Evolutionary conservation across 768 basidiomycete genomes (phyloP).

Genomic region (Russula vinacea): DNA sequence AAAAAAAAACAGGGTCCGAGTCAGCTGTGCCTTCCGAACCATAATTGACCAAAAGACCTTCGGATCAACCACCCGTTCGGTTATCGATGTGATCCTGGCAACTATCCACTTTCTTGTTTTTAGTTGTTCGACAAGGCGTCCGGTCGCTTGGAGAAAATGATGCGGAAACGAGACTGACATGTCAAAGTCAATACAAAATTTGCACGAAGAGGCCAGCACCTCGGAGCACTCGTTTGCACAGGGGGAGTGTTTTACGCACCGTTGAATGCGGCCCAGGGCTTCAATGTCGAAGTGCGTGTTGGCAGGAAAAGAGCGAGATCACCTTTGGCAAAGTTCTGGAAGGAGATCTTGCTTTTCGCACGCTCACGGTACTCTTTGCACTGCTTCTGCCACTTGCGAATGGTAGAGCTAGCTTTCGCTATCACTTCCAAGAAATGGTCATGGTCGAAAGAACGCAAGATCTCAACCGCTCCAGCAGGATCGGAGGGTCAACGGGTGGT

Average conservation of each 20-base stretch:
- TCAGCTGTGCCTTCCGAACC: background rate
- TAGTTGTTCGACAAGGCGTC: conserved; percentile 82
- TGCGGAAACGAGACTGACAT: conserved; percentile 89
- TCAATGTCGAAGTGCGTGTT: conserved; percentile 87
- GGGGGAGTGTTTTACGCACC: conserved; percentile 46
- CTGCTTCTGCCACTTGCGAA: conserved; percentile 96
- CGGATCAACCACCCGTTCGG: conserved; percentile 78
- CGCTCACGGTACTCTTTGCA: conserved; percentile 94
- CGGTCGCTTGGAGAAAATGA: conserved; percentile 90
- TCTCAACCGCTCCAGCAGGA: conserved; percentile 63
- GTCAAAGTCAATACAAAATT: conserved; percentile 32
- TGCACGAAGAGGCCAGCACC: background rate
- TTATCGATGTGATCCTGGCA: conserved; percentile 83
- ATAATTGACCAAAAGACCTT: conserved; percentile 48
- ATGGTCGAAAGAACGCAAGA: conserved; percentile 73
- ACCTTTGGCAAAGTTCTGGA: conserved; percentile 91
- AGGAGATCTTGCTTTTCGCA: conserved; percentile 93
- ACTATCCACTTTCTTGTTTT: conserved; percentile 94
- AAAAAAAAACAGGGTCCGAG: no score
- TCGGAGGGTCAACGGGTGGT: conserved; percentile 74
- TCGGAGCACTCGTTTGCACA: no score
- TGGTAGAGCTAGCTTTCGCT: conserved; percentile 75
- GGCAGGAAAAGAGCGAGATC: conserved; percentile 95
- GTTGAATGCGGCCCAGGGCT: conserved; percentile 99
- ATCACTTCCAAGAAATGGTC: conserved; percentile 83